These are phyloP conservation scores for Pleurotus pulmonarius DNA, from an alignment of 768 basidiomycete species.

Conservation along the genomic window DNA sequence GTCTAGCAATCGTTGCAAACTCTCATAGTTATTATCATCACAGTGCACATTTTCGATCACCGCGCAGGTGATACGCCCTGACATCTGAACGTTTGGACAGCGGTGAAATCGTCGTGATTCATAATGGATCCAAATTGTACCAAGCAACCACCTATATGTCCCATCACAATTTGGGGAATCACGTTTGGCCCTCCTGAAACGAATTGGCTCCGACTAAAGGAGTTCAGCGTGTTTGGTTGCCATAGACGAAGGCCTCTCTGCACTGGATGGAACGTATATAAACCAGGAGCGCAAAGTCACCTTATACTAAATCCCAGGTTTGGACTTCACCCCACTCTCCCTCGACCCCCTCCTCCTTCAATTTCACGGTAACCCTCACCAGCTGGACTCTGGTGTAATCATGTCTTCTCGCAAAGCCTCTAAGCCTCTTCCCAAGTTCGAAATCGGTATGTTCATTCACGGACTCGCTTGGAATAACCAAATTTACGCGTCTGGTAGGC, in stretches of 20 bases:
- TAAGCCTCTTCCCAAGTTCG: slow-evolving; percentile 72
- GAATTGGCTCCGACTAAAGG: background rate
- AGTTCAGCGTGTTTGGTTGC: slow-evolving; percentile 4
- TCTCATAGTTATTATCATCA: too few relatives aligned
- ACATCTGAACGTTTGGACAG: background rate
- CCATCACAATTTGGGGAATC: background rate
- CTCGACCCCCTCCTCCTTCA: slow-evolving; percentile 18
- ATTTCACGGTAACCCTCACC: slow-evolving; percentile 26
- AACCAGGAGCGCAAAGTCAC: slow-evolving; percentile 6
- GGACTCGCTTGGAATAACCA: background rate
- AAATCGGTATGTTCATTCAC: slow-evolving; percentile 45
- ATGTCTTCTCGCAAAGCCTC: slow-evolving; percentile 45
- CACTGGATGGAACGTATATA: slow-evolving; percentile 1
- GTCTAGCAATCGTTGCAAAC: too few relatives aligned
- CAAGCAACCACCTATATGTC: slow-evolving; percentile 5
- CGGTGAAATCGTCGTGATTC: background rate
- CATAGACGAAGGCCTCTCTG: background rate
- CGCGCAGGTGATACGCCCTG: too few relatives aligned
- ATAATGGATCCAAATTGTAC: background rate
- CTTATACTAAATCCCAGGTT: slow-evolving; percentile 20
- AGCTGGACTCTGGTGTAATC: slow-evolving; percentile 45
- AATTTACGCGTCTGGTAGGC: slow-evolving; percentile 32
- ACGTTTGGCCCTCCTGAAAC: slow-evolving; percentile 8
- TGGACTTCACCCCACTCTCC: slow-evolving; percentile 22
- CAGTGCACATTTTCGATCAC: too few relatives aligned